phyloP scores from a whole-genome alignment of 2,329 filamentous ascomycete genomes.

The Aspergillus carbonarius region DNA sequence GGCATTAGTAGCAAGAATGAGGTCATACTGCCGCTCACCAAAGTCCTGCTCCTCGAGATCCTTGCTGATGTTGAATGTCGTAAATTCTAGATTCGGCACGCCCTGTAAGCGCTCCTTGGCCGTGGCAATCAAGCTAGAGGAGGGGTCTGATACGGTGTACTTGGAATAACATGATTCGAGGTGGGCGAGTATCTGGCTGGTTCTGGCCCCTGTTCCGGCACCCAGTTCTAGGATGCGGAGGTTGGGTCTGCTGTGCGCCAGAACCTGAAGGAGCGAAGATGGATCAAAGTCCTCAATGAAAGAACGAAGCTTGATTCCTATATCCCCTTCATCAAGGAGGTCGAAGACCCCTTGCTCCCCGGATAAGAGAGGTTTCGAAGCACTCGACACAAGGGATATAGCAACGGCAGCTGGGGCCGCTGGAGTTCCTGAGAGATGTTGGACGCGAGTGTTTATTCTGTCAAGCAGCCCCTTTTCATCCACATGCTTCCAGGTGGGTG shows the following conservation, averaged over 20 bases:
- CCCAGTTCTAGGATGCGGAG: constrained; percentile 20
- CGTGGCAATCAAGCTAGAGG: constrained; percentile 22
- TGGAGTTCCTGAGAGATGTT: no score
- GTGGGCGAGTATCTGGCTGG: constrained; percentile 1
- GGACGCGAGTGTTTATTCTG: no score
- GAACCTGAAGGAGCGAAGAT: not conserved
- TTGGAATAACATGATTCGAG: constrained; percentile 8
- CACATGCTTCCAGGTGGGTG: no score
- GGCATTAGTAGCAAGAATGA: constrained; percentile 21
- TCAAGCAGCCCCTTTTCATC: no score
- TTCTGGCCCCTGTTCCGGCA: constrained; percentile 21
- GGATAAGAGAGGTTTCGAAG: not conserved
- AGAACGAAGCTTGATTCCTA: not conserved
- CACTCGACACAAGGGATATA: no score
- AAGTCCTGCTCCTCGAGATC: constrained; percentile 29
- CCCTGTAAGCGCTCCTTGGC: constrained; percentile 19
- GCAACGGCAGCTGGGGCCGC: no score
- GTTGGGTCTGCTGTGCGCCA: not conserved
- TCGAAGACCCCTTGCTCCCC: not conserved
- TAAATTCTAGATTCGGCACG: constrained; percentile 20
- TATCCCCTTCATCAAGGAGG: not conserved
- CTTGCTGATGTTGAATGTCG: constrained; percentile 25
- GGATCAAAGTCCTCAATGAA: not conserved
- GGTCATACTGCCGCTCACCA: constrained; percentile 24
- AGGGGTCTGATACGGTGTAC: constrained; percentile 27